Percentiles rank a stretch among this genome's conserved stretches.
Conservation (phyloP, 1,139 yeast genomes). For the Geotrichum fermentans region DNA sequence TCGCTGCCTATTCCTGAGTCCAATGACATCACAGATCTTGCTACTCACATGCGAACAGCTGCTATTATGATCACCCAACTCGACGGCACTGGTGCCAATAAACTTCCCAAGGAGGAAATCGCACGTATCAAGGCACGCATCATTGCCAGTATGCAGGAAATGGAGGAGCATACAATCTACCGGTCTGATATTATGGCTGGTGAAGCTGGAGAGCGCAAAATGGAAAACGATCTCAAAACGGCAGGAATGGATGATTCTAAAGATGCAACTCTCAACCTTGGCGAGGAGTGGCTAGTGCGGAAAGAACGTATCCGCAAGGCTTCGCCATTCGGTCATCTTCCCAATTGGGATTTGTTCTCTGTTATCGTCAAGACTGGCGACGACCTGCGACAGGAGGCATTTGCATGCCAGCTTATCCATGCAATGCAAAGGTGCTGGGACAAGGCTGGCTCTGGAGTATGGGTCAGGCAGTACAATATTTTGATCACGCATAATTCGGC, state of each 20-base stretch:
- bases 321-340: constrained; percentile 77
- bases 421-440: constrained; percentile 85
- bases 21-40: constrained; percentile 47
- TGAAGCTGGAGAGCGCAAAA: constrained; percentile 80
- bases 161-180: constrained; percentile 54
- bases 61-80: constrained; percentile 89
- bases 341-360: constrained; percentile 91
- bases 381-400: constrained; percentile 93
- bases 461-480: constrained; percentile 93
- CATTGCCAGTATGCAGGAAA: constrained; percentile 79
- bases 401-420: constrained; percentile 89
- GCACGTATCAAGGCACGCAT: constrained; percentile 69
- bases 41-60: constrained; percentile 93
- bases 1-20: constrained; percentile 23
- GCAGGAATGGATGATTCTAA: constrained; percentile 45
- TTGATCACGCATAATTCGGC: constrained; percentile 84
- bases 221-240: constrained; percentile 83
- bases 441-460: constrained; percentile 56
- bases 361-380: constrained; percentile 95
- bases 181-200: constrained; percentile 35
- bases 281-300: constrained; percentile 88
- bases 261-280: constrained; percentile 46
- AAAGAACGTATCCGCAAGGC: constrained; percentile 70
- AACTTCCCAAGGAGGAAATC: constrained; percentile 68
- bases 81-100: constrained; percentile 54